phyloP scores from a whole-genome alignment of 2,329 filamentous ascomycete species.

The Cladosporium sphaerospermum region DNA sequence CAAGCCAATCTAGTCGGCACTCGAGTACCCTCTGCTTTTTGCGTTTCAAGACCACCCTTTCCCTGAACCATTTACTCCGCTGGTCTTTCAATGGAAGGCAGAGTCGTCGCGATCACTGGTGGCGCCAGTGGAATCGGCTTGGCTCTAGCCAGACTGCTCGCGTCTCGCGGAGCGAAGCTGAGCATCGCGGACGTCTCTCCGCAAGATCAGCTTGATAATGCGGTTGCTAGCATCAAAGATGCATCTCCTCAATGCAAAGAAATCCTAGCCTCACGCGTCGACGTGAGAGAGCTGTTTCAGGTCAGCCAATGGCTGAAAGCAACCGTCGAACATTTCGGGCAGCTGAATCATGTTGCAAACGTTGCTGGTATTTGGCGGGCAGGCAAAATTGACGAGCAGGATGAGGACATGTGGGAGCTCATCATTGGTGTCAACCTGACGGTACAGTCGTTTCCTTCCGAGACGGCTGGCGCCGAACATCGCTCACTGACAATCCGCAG shows the following conservation, averaged over 20 bases:
- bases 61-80: no score
- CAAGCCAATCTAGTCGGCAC: no score
- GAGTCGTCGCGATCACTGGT: conserved; percentile 45
- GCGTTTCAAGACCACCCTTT: no score
- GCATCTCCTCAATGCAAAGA: neutral
- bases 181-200: conserved; percentile 43
- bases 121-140: conserved; percentile 46
- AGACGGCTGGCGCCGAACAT: neutral
- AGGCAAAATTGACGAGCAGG: conserved; percentile 14
- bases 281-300: conserved; percentile 21
- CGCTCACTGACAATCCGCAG: neutral
- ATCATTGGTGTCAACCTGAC: conserved; percentile 22
- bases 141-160: conserved; percentile 40
- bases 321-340: conserved; percentile 28
- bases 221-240: conserved; percentile 13
- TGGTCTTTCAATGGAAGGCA: conserved; percentile 19
- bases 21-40: no score
- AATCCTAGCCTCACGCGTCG: conserved; percentile 13
- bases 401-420: conserved; percentile 27
- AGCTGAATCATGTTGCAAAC: conserved; percentile 36
- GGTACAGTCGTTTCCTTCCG: neutral
- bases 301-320: conserved; percentile 26
- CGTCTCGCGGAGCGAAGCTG: conserved; percentile 38
- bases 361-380: conserved; percentile 28
- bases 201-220: conserved; percentile 27